Percentiles rank a stretch among this genome's conserved stretches.
phyloP scores from a whole-genome alignment of 805 yeast species.

The Candida taoyuanica region DNA sequence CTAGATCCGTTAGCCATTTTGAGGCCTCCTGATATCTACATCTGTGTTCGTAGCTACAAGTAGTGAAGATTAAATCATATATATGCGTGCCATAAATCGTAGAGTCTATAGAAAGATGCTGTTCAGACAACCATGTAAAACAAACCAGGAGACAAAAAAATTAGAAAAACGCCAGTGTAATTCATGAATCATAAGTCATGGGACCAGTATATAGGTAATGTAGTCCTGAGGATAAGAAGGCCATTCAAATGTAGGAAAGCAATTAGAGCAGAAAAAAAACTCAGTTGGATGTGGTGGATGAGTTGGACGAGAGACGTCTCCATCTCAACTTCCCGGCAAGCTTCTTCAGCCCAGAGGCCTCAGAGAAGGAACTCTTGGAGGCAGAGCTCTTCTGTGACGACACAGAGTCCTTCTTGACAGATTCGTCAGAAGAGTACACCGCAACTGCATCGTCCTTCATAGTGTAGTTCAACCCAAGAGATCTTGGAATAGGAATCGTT shows the following conservation, averaged over 20 bases:
- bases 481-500: conserved; percentile 11
- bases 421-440: conserved; percentile 13
- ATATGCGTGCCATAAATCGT: too few species aligned
- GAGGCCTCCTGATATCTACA: too few species aligned
- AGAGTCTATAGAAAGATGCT: too few species aligned
- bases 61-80: too few species aligned
- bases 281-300: conserved; percentile 20
- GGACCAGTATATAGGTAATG: too few species aligned
- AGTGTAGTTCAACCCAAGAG: neutral
- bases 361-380: conserved; percentile 9
- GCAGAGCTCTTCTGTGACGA: conserved; percentile 4
- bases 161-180: too few species aligned
- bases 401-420: conserved; percentile 10
- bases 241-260: neutral
- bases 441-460: conserved; percentile 1
- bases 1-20: too few species aligned
- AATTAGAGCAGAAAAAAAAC: neutral
- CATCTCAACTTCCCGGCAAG: conserved; percentile 27
- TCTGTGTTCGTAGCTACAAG: too few species aligned
- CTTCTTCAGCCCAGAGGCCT: conserved; percentile 25
- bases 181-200: too few species aligned
- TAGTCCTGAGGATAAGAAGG: neutral
- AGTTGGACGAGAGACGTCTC: conserved; percentile 28
- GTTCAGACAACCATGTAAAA: too few species aligned
- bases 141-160: too few species aligned